Evolutionary conservation across 2,329 filamentous ascomycete species (phyloP), one percentile per base, ranked within the genome.

Genomic region (Fusarium sp.): DNA sequence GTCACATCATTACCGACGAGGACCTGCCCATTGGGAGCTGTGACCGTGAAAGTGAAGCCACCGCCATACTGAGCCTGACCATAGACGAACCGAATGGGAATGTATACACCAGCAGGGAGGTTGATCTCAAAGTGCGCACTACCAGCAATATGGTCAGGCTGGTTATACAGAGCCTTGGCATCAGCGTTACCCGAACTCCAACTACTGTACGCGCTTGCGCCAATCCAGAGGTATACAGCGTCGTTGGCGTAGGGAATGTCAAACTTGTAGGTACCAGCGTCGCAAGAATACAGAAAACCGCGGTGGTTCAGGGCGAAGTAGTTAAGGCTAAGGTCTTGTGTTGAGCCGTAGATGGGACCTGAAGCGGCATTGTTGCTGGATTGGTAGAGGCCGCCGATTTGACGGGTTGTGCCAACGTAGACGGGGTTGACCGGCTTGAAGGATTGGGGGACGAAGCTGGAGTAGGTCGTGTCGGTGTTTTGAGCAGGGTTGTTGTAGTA

Each of bases 231-330:
- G 7, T 66, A 66, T 4, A 66, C 27, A 0, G 52, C 63, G 12
- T 66, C 63, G 5, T 66, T 66, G 3, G 39, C 20, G 25, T 66
- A 66, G 3, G 63, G 62, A 4, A 66, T 66, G 1, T 66, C 17
- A 2, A 66, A 52, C 22, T 41, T 66, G 35, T 66, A 66, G 13
- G 29, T 66, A 5, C 63, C 63, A 5, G 52, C 41, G 0, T 66
- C 52, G 39, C 63, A 66, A 17, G 27, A 14, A 7, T 59, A 66
- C 7, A 66, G 12, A 18, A 20, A 66, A 3, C 15, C 62, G 5
- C 60, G 61, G 3, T 66, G 63, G 45, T 66, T 66, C 0, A 66
- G 17, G 7, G 63, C 63, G 20, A 66, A 66, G 33, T 52, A 66
- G 8, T 60, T 20, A 0, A 41, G 20, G 2, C 3, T 0, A 2